Percentiles rank a stretch among this genome's conserved stretches.
These are phyloP conservation scores for Phellopilus nigrolimitatus DNA, from an alignment of 1,284 basidiomycete species.

Conservation along the genomic window DNA sequence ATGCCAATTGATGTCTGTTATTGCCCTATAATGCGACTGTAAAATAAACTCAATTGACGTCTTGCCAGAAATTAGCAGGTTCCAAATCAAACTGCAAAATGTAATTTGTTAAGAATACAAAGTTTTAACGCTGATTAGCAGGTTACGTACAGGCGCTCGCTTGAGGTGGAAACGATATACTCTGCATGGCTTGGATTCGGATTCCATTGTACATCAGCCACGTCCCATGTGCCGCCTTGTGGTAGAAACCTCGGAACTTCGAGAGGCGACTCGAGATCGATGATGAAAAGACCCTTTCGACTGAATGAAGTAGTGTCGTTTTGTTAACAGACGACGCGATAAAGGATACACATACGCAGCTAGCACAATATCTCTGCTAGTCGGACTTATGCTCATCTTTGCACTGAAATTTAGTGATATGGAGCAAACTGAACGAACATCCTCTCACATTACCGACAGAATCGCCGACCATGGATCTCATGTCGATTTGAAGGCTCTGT, in stretches of 20 bases:
- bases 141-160: constrained; percentile 74
- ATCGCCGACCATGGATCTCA: constrained; percentile 73
- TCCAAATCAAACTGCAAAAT: constrained; percentile 79
- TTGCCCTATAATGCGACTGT: constrained; percentile 85
- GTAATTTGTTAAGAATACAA: constrained; percentile 3
- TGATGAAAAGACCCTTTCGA: constrained; percentile 92
- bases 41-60: constrained; percentile 77
- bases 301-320: constrained; percentile 33
- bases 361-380: constrained; percentile 73
- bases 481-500: constrained; percentile 62
- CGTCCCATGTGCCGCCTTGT: constrained; percentile 88
- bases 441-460: constrained; percentile 73
- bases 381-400: constrained; percentile 79
- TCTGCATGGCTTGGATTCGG: constrained; percentile 82
- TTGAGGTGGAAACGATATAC: constrained; percentile 93
- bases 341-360: constrained; percentile 55
- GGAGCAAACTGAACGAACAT: background rate
- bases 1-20: constrained; percentile 97
- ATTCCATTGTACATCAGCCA: constrained; percentile 96
- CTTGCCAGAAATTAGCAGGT: constrained; percentile 68
- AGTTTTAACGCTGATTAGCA: background rate
- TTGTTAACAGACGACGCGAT: background rate
- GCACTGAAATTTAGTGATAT: background rate
- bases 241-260: constrained; percentile 90
- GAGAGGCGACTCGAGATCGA: constrained; percentile 86